These are phyloP conservation scores for Lentinula detonsa DNA, from an alignment of 768 basidiomycete genomes.

Conservation along the genomic window DNA sequence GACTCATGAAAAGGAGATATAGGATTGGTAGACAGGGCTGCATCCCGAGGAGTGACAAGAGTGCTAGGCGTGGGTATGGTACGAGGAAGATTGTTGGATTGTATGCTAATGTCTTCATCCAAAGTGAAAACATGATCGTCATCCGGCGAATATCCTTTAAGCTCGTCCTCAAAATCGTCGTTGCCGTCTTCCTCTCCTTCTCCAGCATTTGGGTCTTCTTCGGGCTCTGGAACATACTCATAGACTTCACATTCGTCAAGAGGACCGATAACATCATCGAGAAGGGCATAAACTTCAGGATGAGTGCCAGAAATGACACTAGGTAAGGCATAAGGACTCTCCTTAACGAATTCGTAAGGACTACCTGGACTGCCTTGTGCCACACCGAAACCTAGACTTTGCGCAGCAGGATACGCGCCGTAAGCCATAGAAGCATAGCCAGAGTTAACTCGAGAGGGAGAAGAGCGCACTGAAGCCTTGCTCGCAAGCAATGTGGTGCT, in stretches of 20 bases:
- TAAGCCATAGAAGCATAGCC: conserved; percentile 1
- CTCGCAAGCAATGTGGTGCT: conserved; percentile 71
- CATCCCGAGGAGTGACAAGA: conserved; percentile 28
- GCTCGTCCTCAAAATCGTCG: conserved; percentile 58
- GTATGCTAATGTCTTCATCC: conserved; percentile 47
- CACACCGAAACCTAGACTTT: not conserved
- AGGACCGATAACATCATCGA: conserved; percentile 80
- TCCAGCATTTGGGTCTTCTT: conserved; percentile 89
- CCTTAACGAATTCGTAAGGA: conserved; percentile 50
- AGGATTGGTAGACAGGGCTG: conserved; percentile 18
- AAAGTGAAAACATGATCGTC: conserved; percentile 74
- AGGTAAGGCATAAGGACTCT: conserved; percentile 66
- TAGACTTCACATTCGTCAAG: conserved; percentile 93
- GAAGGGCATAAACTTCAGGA: conserved; percentile 78
- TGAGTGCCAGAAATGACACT: conserved; percentile 79
- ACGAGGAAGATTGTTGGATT: conserved; percentile 17
- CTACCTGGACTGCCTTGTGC: not conserved
- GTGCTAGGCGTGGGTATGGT: conserved; percentile 17
- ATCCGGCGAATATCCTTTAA: conserved; percentile 54
- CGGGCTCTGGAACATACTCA: conserved; percentile 88
- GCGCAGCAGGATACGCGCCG: conserved; percentile 4
- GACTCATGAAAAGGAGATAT: conserved; percentile 28
- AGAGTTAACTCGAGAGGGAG: conserved; percentile 38
- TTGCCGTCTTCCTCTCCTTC: conserved; percentile 78
- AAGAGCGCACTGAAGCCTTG: conserved; percentile 32